Evolutionary conservation across 2,329 filamentous ascomycete genomes (phyloP).

Genomic region (Alternaria tenuissima): DNA sequence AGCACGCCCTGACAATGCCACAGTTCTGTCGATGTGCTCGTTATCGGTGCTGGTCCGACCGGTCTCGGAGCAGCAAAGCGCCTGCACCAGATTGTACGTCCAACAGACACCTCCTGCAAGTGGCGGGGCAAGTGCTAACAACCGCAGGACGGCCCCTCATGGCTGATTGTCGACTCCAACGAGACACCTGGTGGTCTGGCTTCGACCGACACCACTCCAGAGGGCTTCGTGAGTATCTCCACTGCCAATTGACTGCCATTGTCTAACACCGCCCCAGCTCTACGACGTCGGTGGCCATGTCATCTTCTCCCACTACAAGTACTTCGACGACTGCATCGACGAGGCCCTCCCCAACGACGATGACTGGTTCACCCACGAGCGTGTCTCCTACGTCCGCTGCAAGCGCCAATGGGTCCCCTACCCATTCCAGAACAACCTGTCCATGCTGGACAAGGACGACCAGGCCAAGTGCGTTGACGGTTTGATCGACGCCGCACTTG

Average conservation of each 20-base stretch:
- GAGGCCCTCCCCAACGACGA: conserved; percentile 93
- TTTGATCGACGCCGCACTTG: conserved; percentile 92
- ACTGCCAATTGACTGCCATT: conserved; percentile 12
- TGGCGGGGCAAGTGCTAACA: conserved; percentile 35
- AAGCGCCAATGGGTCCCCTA: conserved; percentile 97
- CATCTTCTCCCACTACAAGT: conserved; percentile 99
- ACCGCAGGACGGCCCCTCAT: conserved; percentile 83
- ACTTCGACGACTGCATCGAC: conserved; percentile 98
- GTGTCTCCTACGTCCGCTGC: conserved; percentile 98
- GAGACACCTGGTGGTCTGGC: conserved; percentile 94
- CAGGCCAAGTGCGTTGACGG: conserved; percentile 94
- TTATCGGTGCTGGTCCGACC: conserved; percentile 97
- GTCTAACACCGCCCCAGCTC: conserved; percentile 62
- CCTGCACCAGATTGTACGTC: conserved; percentile 88
- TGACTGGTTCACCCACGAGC: conserved; percentile 98
- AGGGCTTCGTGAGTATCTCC: conserved; percentile 85
- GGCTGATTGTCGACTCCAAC: conserved; percentile 93
- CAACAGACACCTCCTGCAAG: not conserved
- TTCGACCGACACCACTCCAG: conserved; percentile 91
- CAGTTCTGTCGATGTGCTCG: conserved; percentile 93
- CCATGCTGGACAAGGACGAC: conserved; percentile 96
- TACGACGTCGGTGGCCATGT: conserved; percentile 99
- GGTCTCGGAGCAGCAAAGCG: conserved; percentile 98
- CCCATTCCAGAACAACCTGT: conserved; percentile 99
- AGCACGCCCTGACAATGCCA: conserved; percentile 30